Evolutionary conservation across 2,329 filamentous ascomycete genomes (phyloP), one percentile per base, ranked within the genome.

Genomic region (Laburnicola sp.): DNA sequence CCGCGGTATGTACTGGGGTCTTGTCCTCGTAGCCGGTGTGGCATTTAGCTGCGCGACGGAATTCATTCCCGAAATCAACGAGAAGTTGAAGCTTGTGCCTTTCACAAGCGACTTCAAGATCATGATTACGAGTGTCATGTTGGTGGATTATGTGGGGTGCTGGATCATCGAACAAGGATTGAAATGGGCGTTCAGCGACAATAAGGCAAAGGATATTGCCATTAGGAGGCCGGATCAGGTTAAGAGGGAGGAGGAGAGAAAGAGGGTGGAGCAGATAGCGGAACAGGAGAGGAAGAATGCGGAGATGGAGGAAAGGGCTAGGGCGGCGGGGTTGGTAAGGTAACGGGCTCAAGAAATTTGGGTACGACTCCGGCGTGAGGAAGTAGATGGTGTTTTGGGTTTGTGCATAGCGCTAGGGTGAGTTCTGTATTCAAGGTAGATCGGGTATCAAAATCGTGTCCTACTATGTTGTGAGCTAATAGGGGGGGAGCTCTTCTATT

Each of bases 1-100:
- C 80, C 88, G 86, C 74, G 91, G 90, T 72, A 99, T 99, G 94
- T 99, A 94, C 79, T 99, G 89, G 81, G 94, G 94, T 53, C 91
- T 99, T 49, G 78, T 99, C 35, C 88, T 88, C 58, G 93, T 97
- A 11, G 90, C 91, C 0, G 91, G 81, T 36, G 89, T 99, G 27
- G 93, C 94, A 4, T 97, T 99, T 74, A 87, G 88, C 40, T 97
- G 93, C 76, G 93, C 92, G 5, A 95, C 93, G 1, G 94, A 99
- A 73, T 91, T 99, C 65, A 81, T 97, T 42, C 94, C 94, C 2
- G 94, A 97, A 71, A 86, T 99, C 74, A 99, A 97, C 76, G 83
- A 93, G 75, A 87, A 90, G 74, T 87, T 99, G 77, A 91, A 88
- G 68, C 85, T 99, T 0, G 94, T 99, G 3, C 90, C 90, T 2